Base-by-base conservation (phyloP, 306 rosid genomes). In the Rosa persica region DNA sequence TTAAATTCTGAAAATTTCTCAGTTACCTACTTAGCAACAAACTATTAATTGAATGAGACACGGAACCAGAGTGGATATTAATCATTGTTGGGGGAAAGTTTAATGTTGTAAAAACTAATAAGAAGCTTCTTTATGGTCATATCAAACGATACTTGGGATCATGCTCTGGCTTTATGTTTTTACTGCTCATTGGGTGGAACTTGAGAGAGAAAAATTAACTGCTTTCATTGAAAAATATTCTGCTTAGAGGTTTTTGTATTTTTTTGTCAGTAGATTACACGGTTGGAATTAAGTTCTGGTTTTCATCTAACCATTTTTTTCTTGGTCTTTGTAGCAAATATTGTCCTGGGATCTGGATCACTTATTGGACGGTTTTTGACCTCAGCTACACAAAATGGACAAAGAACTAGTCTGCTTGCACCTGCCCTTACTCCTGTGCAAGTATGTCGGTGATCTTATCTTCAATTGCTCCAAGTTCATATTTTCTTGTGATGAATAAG, bases 281-380 rank as follows among this genome's bases (percentile, higher is more conserved):
- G 2, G 34, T 52, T 5, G 64, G 42, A 54, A 55, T 54, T n/a
- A 34, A 20, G 0, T 5, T 38, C 25, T 42, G 27, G 20, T 43
- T 75, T 60, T 42, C 22, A 61, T 17, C 15, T 27, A 40, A 44
- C 38, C 49, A 12, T 22, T 40, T 43, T 38, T 12, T 46, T 55
- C 76, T 57, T 81, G 65, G 67, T 78, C 77, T 87, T 78, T 89
- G 88, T 86, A 95, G 98, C 97, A 76, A 87, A 81, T 80, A 51
- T 91, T 85, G 90, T 90, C 54, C 68, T 89, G 76, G 94, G 89
- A 74, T 82, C 99, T 72, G 92, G 89, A 72, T 89, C 96, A 8
- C 78, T 95, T 74, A 54, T 95, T 78, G 90, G 96, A 42, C 88
- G 96, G 77, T 71, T 95, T 85, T 78, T 93, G 69, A 80, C 98